phyloP scores from a whole-genome alignment of 768 basidiomycete genomes.

The Xerocomellus chrysenteron region DNA sequence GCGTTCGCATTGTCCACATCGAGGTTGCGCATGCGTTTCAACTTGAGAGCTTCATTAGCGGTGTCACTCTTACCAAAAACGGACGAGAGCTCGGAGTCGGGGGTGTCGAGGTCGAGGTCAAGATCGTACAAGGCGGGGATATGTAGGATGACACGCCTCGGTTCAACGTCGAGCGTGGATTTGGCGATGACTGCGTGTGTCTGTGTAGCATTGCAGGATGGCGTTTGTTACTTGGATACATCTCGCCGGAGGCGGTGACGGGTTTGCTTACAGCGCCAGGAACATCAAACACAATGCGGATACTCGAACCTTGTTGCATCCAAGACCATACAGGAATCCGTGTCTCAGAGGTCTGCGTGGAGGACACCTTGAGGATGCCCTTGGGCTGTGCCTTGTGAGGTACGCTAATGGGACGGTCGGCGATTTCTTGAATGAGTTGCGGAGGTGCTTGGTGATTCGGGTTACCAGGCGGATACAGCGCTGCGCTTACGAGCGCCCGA shows the following conservation, averaged over 20 bases:
- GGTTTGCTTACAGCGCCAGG: constrained; percentile 53
- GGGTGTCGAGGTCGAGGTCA: constrained; percentile 55
- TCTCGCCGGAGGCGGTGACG: constrained; percentile 1
- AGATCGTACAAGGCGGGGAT: constrained; percentile 49
- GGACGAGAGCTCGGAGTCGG: constrained; percentile 53
- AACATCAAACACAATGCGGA: constrained; percentile 52
- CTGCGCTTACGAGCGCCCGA: constrained; percentile 52
- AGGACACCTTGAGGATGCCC: constrained; percentile 42
- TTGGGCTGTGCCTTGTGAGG: constrained; percentile 30
- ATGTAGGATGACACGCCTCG: constrained; percentile 52
- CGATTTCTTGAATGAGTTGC: constrained; percentile 29
- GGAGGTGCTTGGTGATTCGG: constrained; percentile 12
- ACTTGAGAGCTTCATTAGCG: constrained; percentile 36
- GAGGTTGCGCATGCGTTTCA: constrained; percentile 59
- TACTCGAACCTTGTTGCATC: constrained; percentile 39
- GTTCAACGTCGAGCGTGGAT: constrained; percentile 65
- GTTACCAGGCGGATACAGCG: constrained; percentile 35
- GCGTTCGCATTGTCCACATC: constrained; percentile 63
- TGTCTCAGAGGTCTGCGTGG: neutral
- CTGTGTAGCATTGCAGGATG: constrained; percentile 31
- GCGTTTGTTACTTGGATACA: constrained; percentile 7
- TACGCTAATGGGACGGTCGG: constrained; percentile 44
- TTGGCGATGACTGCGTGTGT: constrained; percentile 43
- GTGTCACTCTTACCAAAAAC: constrained; percentile 18
- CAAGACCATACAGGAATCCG: constrained; percentile 53